A percentile compares a stretch with the other conserved stretches of the same genome.
phyloP scores from a whole-genome alignment of 2,329 filamentous ascomycete genomes.

The Penicillium paneum region DNA sequence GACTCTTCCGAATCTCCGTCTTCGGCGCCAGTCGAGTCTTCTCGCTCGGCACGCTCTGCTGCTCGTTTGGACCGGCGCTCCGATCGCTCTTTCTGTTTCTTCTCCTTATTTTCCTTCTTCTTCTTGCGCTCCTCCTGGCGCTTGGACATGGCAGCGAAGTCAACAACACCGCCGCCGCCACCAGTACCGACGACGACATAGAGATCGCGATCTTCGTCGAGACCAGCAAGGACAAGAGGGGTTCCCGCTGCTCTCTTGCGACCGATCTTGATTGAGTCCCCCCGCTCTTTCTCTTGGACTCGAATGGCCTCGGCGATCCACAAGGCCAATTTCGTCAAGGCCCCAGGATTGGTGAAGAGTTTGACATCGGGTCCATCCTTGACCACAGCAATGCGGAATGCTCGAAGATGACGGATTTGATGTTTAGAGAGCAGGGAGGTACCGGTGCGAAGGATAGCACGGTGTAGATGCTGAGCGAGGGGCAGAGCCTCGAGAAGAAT shows the following conservation, averaged over 20 bases:
- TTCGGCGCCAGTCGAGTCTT: constrained; percentile 52
- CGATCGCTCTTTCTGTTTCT: constrained; percentile 60
- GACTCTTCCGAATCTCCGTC: constrained; percentile 64
- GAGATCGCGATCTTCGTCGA: constrained; percentile 81
- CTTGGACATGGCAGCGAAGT: constrained; percentile 64
- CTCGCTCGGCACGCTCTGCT: constrained; percentile 50
- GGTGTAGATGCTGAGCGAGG: constrained; percentile 82
- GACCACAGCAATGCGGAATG: constrained; percentile 93
- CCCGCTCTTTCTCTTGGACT: constrained; percentile 81
- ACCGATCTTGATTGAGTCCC: constrained; percentile 58
- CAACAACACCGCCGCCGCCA: constrained; percentile 72
- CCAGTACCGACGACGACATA: constrained; percentile 94
- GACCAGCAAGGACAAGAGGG: constrained; percentile 82
- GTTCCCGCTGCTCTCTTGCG: constrained; percentile 55
- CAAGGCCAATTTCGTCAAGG: constrained; percentile 85
- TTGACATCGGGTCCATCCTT: constrained; percentile 88
- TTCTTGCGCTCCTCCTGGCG: constrained; percentile 62
- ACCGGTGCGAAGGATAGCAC: constrained; percentile 89
- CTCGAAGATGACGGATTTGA: constrained; percentile 85
- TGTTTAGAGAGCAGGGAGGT: constrained; percentile 88
- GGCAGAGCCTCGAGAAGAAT: constrained; percentile 71
- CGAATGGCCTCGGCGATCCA: constrained; percentile 92
- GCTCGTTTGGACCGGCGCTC: constrained; percentile 61
- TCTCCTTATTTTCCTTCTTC: constrained; percentile 62
- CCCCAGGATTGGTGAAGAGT: constrained; percentile 91